Evolutionary conservation across 2,329 filamentous ascomycete genomes (phyloP), one percentile per base, ranked within the genome.

Genomic region (Pseudocercospora vitis): DNA sequence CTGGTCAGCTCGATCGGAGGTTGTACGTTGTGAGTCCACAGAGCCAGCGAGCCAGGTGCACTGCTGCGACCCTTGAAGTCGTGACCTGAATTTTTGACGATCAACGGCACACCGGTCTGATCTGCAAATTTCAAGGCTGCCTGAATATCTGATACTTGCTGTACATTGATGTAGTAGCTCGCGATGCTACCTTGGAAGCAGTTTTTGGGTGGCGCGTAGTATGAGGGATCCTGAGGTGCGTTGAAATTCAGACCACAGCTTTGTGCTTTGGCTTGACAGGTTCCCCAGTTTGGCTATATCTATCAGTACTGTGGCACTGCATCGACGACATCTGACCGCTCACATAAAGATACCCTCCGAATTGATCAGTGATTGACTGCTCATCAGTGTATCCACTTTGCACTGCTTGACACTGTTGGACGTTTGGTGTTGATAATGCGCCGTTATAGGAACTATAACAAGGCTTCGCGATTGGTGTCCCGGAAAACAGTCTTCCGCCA

Each of bases 151-250:
- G 52, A 51, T 7, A 59, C 55, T 26, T 31, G 32, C 2, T 46
- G 45, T 6, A 63, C 61, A 11, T 63, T 57, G 52, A 66, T 59
- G 12, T 64, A 63, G 50, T 65, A 65, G n/a, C 46, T 50, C 12
- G 57, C 52, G 1, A 60, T 47, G 19, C 53, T 58, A 8, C 62
- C 62, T 50, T 63, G 59, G 6, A 52, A 46, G 29, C 60, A 63
- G 11, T 56, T 55, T 23, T 47, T 44, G 8, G 53, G 42, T 9
- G 33, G 11, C 14, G 47, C 35, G 16, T 56, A 52, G 44, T 52
- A 56, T 18, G 37, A 16, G 28, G 53, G 49, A 26, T 56, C 40
- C 29, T 47, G 44, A 7, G 59, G 51, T 12, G 48, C 29, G 29
- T 44, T 54, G 47, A 53, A 55, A 35, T 61, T 46, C n/a, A 61